phyloP scores from a whole-genome alignment of 257 asterid genomes.

The Plantago major region DNA sequence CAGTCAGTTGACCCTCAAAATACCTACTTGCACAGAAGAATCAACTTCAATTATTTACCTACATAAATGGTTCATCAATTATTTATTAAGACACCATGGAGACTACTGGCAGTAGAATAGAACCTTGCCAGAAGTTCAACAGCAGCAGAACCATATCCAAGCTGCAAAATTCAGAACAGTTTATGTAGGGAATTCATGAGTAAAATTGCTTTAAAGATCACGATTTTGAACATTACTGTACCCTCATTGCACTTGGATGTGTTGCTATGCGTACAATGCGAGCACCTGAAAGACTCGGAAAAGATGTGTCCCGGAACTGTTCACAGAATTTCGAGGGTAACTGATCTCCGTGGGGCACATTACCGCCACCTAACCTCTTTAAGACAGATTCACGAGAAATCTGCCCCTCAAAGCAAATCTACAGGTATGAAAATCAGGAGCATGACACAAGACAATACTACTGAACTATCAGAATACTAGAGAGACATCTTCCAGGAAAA shows the following conservation, averaged over 20 bases:
- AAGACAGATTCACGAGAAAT: constrained; percentile 74
- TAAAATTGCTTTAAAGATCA: background rate
- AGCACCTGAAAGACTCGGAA: constrained; percentile 91
- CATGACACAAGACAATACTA: background rate
- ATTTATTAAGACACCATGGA: background rate
- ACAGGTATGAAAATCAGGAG: background rate
- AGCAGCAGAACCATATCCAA: constrained; percentile 87
- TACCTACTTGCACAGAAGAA: constrained; percentile 37
- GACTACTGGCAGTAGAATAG: background rate
- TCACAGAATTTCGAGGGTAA: constrained; percentile 93
- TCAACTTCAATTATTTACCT: background rate
- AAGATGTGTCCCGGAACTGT: constrained; percentile 62
- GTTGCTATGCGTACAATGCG: constrained; percentile 97
- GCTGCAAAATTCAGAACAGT: constrained; percentile 7
- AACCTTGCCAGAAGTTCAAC: constrained; percentile 51
- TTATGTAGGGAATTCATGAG: background rate
- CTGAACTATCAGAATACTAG: background rate
- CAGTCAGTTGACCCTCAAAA: constrained; percentile 79
- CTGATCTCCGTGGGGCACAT: constrained; percentile 81
- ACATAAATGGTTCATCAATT: background rate
- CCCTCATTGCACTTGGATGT: constrained; percentile 92
- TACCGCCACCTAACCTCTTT: constrained; percentile 63
- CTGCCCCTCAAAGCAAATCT: constrained; percentile 90
- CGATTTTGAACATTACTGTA: background rate
- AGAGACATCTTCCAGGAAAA: too few relatives aligned